These are phyloP conservation scores for Poterioochromonas sp. DNA, from an alignment of 352 stramenopile species.

Conservation along the genomic window DNA sequence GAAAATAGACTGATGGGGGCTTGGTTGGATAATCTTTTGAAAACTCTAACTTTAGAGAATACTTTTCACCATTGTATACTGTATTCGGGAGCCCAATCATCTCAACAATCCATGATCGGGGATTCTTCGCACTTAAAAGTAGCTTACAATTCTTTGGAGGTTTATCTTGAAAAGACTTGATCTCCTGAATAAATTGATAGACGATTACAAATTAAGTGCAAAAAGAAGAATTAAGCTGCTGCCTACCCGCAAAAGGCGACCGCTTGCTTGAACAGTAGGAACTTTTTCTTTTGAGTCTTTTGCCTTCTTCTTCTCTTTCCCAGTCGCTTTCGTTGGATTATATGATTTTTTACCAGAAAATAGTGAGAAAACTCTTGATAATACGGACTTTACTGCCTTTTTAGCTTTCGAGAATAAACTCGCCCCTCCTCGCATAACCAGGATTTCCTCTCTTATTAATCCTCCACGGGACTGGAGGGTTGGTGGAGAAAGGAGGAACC, in stretches of 20 bases:
- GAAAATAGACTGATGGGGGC: conserved; percentile 64
- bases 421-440: too few species aligned
- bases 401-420: too few species aligned
- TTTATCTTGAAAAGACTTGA: conserved; percentile 26
- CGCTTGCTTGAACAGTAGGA: neutral
- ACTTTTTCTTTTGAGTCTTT: neutral
- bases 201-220: neutral
- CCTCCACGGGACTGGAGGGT: too few species aligned
- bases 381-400: too few species aligned
- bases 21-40: conserved; percentile 62
- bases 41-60: conserved; percentile 54
- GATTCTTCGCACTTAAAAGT: conserved; percentile 53
- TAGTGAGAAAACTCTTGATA: too few species aligned
- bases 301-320: neutral
- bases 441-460: too few species aligned
- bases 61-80: conserved; percentile 64
- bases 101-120: conserved; percentile 62
- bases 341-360: too few species aligned
- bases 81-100: conserved; percentile 54
- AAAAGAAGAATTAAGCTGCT: neutral
- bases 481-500: too few species aligned
- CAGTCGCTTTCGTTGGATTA: too few species aligned
- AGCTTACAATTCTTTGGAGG: conserved; percentile 39
- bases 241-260: neutral
- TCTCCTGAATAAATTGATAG: conserved; percentile 1